Base-by-base conservation (phyloP, 805 yeast species). In the Ogataea pilisensis region DNA sequence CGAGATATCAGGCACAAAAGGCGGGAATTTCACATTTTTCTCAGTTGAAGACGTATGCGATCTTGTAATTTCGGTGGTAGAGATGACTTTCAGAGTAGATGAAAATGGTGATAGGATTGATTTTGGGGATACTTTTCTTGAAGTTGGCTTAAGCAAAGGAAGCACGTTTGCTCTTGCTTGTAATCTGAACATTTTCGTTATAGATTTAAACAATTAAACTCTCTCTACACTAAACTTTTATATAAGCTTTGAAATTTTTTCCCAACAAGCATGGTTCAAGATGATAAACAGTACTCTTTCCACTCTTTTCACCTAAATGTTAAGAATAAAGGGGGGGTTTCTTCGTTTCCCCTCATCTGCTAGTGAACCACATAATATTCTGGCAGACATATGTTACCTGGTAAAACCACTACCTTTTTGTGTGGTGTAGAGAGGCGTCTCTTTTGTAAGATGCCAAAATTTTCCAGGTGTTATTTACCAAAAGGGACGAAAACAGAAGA, bases 1-100 rank as follows among this genome's bases (percentile, higher is more conserved):
- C 12, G 49, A 42, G 16, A 54, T 48, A 31, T 54, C 55, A 24
- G 66, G 66, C 16, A 64, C 41, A 22, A 50, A 63, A 13, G 49
- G 51, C 25, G 68, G 69, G 19, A 60, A 27, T 2, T 20, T 29
- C n/a, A n/a, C n/a, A 6, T 16, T 5, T n/a, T n/a, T 3, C 16
- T 32, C 21, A 17, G 34, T 13, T 6, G 29, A 4, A 5, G 31
- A 24, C 11, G 33, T 22, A 8, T 36, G 31, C 3, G 22, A 3
- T 28, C 33, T 18, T 17, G 22, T 29, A n/a, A 14, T 9, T 5
- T 21, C 8, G 33, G 18, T 26, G 14, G 26, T n/a, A 8, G n/a
- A 27, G 5, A 14, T n/a, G n/a, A n/a, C n/a, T n/a, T n/a, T n/a
- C n/a, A n/a, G n/a, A n/a, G n/a, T n/a, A n/a, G n/a, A 22, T 22